These are phyloP conservation scores for Pichia insulana DNA, from an alignment of 805 yeast species.

Conservation along the genomic window DNA sequence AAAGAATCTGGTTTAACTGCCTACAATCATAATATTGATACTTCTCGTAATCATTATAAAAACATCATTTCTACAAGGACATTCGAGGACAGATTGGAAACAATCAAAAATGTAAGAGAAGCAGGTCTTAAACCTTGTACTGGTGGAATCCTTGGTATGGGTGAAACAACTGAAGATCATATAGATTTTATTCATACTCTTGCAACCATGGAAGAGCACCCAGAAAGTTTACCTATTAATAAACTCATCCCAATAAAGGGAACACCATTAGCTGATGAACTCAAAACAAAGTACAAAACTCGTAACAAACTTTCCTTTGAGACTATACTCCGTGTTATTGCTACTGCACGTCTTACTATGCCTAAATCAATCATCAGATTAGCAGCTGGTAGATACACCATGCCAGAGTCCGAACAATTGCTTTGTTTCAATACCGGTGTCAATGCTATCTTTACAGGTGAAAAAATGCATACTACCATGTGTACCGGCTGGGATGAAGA, in stretches of 20 bases:
- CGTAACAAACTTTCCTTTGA: constrained; percentile 45
- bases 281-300: constrained; percentile 26
- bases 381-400: constrained; percentile 76
- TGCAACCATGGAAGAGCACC: constrained; percentile 62
- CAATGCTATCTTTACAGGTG: constrained; percentile 76
- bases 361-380: constrained; percentile 62
- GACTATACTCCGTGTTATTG: constrained; percentile 56
- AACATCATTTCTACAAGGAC: constrained; percentile 62
- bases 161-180: constrained; percentile 67
- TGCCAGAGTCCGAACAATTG: constrained; percentile 70
- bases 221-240: constrained; percentile 77
- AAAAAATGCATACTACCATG: constrained; percentile 73
- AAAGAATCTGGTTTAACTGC: constrained; percentile 72
- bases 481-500: constrained; percentile 84
- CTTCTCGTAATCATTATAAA: constrained; percentile 70
- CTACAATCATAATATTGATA: constrained; percentile 73
- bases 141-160: constrained; percentile 74
- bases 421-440: constrained; percentile 71
- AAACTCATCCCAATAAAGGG: constrained; percentile 72
- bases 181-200: constrained; percentile 58
- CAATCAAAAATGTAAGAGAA: constrained; percentile 53
- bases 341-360: constrained; percentile 70
- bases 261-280: constrained; percentile 60
- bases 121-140: constrained; percentile 62
- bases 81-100: constrained; percentile 62